Evolutionary conservation across 2,329 filamentous ascomycete species (phyloP).

Genomic region (Zalaria sp.): DNA sequence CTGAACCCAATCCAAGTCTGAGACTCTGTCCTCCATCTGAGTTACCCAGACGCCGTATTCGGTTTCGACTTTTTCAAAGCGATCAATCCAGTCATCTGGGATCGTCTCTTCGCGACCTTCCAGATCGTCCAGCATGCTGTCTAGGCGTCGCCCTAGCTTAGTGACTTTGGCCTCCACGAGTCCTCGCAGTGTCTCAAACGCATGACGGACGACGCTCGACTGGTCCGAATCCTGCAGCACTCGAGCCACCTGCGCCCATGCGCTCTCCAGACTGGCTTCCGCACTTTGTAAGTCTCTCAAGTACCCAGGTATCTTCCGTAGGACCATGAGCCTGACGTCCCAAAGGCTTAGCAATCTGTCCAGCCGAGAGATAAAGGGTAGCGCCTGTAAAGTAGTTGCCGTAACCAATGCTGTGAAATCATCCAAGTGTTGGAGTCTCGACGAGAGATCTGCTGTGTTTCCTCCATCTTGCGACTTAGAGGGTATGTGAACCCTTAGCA

Average conservation of each 20-base stretch:
- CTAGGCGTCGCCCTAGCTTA: slow-evolving; percentile 57
- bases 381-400: slow-evolving; percentile 74
- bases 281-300: slow-evolving; percentile 49
- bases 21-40: slow-evolving; percentile 47
- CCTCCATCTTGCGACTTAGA: slow-evolving; percentile 3
- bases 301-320: slow-evolving; percentile 59
- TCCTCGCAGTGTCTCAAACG: slow-evolving; percentile 37
- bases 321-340: slow-evolving; percentile 60
- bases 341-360: slow-evolving; percentile 62
- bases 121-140: slow-evolving; percentile 73
- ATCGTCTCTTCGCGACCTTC: slow-evolving; percentile 75
- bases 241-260: slow-evolving; percentile 45
- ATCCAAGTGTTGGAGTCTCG: slow-evolving; percentile 44
- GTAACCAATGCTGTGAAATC: slow-evolving; percentile 86
- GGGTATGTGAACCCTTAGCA: slow-evolving; percentile 64
- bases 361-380: slow-evolving; percentile 67
- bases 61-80: slow-evolving; percentile 65
- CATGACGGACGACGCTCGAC: slow-evolving; percentile 25
- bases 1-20: not conserved
- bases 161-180: slow-evolving; percentile 56
- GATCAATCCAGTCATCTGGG: slow-evolving; percentile 76
- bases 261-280: slow-evolving; percentile 49
- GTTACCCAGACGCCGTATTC: slow-evolving; percentile 71
- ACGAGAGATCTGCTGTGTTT: slow-evolving; percentile 7
- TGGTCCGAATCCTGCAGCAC: slow-evolving; percentile 16